These are phyloP conservation scores for Stephania japonica DNA, from an alignment of 164 flowering plant genomes.

Conservation along the genomic window DNA sequence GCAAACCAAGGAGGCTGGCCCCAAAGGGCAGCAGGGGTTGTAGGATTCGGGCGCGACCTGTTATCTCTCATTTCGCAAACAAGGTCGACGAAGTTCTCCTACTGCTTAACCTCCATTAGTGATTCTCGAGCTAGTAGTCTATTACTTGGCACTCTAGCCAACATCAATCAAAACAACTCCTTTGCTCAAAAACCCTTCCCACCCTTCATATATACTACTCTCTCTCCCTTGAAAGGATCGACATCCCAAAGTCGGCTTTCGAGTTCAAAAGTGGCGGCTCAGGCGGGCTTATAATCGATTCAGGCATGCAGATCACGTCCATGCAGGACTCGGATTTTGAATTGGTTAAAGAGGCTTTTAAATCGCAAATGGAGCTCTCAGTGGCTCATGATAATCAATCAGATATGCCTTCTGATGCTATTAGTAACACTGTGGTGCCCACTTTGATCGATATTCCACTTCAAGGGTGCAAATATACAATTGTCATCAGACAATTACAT, in stretches of 20 bases:
- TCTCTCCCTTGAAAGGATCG: constrained; percentile 9
- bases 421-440: not conserved
- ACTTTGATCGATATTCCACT: constrained; percentile 2
- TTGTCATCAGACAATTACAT: constrained; percentile 5
- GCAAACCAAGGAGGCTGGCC: constrained; percentile 6
- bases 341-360: constrained; percentile 2
- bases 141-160: constrained; percentile 2
- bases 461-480: constrained; percentile 3
- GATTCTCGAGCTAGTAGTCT: constrained; percentile 4
- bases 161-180: not conserved
- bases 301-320: constrained; percentile 6
- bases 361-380: not conserved
- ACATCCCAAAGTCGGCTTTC: constrained; percentile 2
- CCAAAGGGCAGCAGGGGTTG: not conserved
- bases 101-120: constrained; percentile 2
- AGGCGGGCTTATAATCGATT: constrained; percentile 5
- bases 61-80: constrained; percentile 10
- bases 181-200: constrained; percentile 6
- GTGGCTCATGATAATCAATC: too few species aligned
- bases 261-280: not conserved
- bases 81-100: constrained; percentile 1
- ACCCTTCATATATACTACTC: constrained; percentile 7
- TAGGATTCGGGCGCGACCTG: constrained; percentile 7
- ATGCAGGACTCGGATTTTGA: not conserved
- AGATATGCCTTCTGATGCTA: constrained; percentile 1